Percentiles rank a stretch among this genome's conserved stretches.
Conservation (phyloP, 2,329 filamentous ascomycete genomes). For the Pezicula rhizophila region DNA sequence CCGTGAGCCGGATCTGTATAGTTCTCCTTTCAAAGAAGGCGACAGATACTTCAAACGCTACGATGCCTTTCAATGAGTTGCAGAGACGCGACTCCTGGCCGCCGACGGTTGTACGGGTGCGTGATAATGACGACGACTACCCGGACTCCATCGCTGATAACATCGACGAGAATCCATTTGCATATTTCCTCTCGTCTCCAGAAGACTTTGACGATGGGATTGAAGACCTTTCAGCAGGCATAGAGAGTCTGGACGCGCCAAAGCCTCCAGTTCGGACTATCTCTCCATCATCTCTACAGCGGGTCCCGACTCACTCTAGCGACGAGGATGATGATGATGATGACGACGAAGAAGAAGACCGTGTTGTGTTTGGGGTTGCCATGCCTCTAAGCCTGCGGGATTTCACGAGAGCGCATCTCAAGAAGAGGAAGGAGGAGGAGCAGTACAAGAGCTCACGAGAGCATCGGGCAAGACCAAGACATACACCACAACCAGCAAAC, state of each 20-base stretch:
- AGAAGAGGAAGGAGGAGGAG: neutral
- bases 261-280: constrained; percentile 21
- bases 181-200: constrained; percentile 25
- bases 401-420: constrained; percentile 9
- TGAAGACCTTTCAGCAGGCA: constrained; percentile 27
- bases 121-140: constrained; percentile 7
- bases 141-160: constrained; percentile 7
- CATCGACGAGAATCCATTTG: constrained; percentile 28
- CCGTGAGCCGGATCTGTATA: constrained; percentile 22
- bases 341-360: constrained; percentile 15
- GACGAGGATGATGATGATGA: constrained; percentile 5
- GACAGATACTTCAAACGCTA: neutral
- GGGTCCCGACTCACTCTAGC: neutral
- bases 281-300: constrained; percentile 23
- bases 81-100: constrained; percentile 28
- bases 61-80: constrained; percentile 25
- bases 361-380: constrained; percentile 15
- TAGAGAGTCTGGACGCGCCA: constrained; percentile 20
- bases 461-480: neutral
- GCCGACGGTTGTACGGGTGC: constrained; percentile 25
- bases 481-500: neutral
- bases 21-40: neutral
- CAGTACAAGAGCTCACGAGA: neutral
- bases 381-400: constrained; percentile 24
- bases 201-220: constrained; percentile 13